Evolutionary conservation across 768 basidiomycete genomes (phyloP), one percentile per base, ranked within the genome.

Genomic region (Filobasidium floriforme): DNA sequence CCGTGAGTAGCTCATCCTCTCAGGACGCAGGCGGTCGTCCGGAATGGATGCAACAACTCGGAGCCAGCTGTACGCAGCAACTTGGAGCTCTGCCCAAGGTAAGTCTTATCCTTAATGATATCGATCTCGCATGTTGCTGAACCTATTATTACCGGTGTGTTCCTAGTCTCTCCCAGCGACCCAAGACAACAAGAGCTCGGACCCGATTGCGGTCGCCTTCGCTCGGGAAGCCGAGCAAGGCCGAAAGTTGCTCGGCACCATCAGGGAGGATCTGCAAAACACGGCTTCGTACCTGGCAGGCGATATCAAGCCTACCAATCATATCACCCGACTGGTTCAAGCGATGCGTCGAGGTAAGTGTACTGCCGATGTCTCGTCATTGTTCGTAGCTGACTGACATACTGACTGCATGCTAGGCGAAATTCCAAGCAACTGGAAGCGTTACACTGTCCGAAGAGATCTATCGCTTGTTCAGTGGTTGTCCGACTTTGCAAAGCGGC

Each of bases 291-390:
- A 96, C 51, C 92, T 90, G 78, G 83, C 86, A 72, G 93, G 92
- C 60, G 85, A 85, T 69, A 80, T 91, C 61, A 96, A 96, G 82
- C 93, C 96, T 79, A 98, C 94, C 0, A 99, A 99, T 75, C 90
- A 96, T 73, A 81, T 94, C 32, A 87, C 96, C n/a, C 86, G 85
- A 4, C 81, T 99, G 29, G 89, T 98, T 86, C 89, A 89, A 70
- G 83, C 87, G 41, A 80, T 94, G 66, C 92, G 88, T 14, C 96
- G 94, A 83, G 92, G 93, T 88, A 70, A 59, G 80, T 74, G 14
- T 57, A 29, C 41, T 12, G 57, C 26, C 26, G 15, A n/a, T 15
- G 19, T 37, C n/a, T 46, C 44, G 37, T 32, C 1, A 32, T n/a
- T 11, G 44, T 55, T 19, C 22, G 52, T 44, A 43, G 62, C 51